Evolutionary conservation across 139 green algal species (phyloP), one percentile per base, ranked within the genome.

Genomic region (Marvania coccoides): DNA sequence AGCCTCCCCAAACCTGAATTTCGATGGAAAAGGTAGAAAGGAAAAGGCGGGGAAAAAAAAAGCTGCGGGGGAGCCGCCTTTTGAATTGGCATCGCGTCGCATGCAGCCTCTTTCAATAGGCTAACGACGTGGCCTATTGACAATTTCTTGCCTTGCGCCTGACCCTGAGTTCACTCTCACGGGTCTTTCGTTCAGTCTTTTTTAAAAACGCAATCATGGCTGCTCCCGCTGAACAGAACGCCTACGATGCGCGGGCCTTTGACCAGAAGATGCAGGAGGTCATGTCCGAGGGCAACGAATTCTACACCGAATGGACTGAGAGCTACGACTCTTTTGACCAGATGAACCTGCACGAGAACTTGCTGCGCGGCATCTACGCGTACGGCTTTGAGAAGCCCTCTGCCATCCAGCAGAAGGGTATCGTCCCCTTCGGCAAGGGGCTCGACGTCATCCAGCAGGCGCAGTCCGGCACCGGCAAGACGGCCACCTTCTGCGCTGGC

Each of bases 381-480:
- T 99, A 98, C 65, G 95, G 91, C 90, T 98, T 99, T 61, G 95
- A 99, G 84, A 98, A 98, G 90, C 95, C 95, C 12, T 98, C 94
- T 45, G 92, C 94, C 33, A 99, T 99, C 73, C 95, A 98, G 87
- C 93, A 98, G 83, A 95, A 97, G 76, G 95, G 95, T 36, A 99
- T 98, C 59, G 95, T 99, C 35, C 95, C 95, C 6, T 98, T 99
- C 73, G 90, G 80, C 73, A 97, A 97, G 83, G 85, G 85, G 13
- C 83, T 97, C 64, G 95, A 99, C 58, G 94, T 99, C 30, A 99
- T 99, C 71, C 95, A 98, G 87, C 95, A 99, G 87, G 95, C 95
- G 1, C 95, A 99, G 83, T 99, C 95, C n/a, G 95, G 94, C 48
- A 98, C 94, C 7, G 94, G 95, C 78, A 99, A 99, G 91, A 99